These are phyloP conservation scores for Ogataea corticis DNA, from an alignment of 805 yeast species.

Conservation along the genomic window DNA sequence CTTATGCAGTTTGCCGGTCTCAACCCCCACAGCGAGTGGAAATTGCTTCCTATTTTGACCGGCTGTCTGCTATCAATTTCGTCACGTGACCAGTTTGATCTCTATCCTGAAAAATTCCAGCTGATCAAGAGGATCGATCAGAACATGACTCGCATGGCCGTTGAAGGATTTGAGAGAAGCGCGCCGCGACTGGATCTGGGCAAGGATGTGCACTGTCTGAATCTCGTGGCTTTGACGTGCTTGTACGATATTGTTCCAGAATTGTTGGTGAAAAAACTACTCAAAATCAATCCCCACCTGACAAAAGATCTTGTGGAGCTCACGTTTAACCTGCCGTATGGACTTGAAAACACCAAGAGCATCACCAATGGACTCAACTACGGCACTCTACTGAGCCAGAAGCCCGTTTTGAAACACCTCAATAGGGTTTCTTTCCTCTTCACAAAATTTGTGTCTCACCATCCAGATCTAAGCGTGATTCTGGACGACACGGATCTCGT, in stretches of 20 bases:
- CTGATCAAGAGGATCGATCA: slow-evolving; percentile 25
- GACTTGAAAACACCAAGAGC: slow-evolving; percentile 23
- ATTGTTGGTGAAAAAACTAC: slow-evolving; percentile 6
- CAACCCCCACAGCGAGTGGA: slow-evolving; percentile 40
- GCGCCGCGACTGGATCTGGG: slow-evolving; percentile 4
- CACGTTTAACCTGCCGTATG: slow-evolving; percentile 24
- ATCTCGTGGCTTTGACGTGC: slow-evolving; percentile 20
- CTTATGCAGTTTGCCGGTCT: slow-evolving; percentile 31
- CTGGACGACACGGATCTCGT: slow-evolving; percentile 24
- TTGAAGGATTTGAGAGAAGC: slow-evolving; percentile 10
- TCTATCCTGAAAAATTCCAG: slow-evolving; percentile 28
- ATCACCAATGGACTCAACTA: slow-evolving; percentile 1
- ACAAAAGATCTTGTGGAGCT: slow-evolving; percentile 18
- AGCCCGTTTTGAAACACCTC: slow-evolving; percentile 49
- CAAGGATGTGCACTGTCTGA: slow-evolving; percentile 17
- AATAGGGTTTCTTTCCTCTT: slow-evolving; percentile 48
- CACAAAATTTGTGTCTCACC: slow-evolving; percentile 19
- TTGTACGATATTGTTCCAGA: slow-evolving; percentile 15
- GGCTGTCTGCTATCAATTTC: slow-evolving; percentile 44
- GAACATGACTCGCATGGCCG: slow-evolving; percentile 13
- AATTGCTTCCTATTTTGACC: slow-evolving; percentile 45
- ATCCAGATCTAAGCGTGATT: slow-evolving; percentile 14
- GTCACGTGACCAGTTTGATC: slow-evolving; percentile 24
- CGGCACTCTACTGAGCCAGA: slow-evolving; percentile 5
- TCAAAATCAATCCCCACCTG: slow-evolving; percentile 18